These are phyloP conservation scores for Podaxis sp. DNA, from an alignment of 768 basidiomycete genomes.

Conservation along the genomic window DNA sequence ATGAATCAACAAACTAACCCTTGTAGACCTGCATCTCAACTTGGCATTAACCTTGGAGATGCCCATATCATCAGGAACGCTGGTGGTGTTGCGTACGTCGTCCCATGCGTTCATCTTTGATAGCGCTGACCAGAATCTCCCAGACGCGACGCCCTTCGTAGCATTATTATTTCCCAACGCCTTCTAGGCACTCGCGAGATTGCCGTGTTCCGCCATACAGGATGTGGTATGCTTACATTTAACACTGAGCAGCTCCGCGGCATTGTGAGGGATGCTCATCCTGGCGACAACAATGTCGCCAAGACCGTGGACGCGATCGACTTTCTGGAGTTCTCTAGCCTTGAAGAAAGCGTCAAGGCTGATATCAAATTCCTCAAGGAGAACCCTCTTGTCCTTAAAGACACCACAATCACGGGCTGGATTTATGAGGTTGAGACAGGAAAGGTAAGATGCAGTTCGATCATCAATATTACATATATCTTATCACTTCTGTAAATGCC, in stretches of 20 bases:
- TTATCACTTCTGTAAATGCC: background rate
- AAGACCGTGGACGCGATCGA: conserved; percentile 42
- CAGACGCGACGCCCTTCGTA: conserved; percentile 65
- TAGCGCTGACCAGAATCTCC: background rate
- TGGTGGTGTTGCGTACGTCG: conserved; percentile 60
- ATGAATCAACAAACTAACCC: conserved; percentile 5
- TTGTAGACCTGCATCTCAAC: conserved; percentile 52
- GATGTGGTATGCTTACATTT: conserved; percentile 74
- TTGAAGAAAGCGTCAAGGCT: conserved; percentile 54
- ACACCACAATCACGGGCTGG: conserved; percentile 63
- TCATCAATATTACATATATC: background rate
- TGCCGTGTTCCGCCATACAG: conserved; percentile 69
- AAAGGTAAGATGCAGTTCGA: conserved; percentile 37
- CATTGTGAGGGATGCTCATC: conserved; percentile 47
- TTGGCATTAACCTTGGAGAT: conserved; percentile 66
- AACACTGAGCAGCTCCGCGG: conserved; percentile 46
- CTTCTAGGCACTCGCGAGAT: conserved; percentile 70
- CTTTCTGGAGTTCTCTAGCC: conserved; percentile 51
- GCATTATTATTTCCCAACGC: conserved; percentile 70
- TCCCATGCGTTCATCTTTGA: background rate
- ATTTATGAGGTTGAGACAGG: conserved; percentile 64
- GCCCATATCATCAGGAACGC: conserved; percentile 76
- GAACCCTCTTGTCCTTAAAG: conserved; percentile 54
- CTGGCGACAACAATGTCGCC: conserved; percentile 31
- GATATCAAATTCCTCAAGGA: conserved; percentile 61